Conservation (phyloP, 768 basidiomycete species). For the Gymnopilus junonius region DNA sequence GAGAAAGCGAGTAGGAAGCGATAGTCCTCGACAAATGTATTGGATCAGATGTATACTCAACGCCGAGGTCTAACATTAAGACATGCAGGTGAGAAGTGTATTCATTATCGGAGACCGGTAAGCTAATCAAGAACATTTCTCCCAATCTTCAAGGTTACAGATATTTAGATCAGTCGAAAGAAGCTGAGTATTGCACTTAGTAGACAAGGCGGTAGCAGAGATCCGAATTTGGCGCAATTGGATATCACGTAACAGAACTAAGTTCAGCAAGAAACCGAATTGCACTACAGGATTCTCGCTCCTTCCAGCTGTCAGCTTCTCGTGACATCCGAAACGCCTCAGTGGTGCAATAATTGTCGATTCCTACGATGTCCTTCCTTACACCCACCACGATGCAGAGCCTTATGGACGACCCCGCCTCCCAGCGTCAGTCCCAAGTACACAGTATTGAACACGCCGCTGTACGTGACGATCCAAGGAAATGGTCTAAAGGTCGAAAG, state of each 20-base stretch:
- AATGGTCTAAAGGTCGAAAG: neutral
- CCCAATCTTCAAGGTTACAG: no score
- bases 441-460: neutral
- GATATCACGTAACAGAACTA: neutral
- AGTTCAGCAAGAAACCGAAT: neutral
- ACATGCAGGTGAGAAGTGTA: no score
- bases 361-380: neutral
- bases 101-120: neutral
- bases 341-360: neutral
- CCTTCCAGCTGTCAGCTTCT: neutral
- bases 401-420: neutral
- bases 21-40: neutral
- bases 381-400: neutral
- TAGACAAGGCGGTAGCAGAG: no score
- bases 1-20: neutral
- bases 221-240: neutral
- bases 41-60: no score
- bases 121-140: no score
- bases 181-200: no score
- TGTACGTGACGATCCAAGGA: neutral
- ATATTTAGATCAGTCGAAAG: no score
- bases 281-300: neutral
- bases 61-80: no score
- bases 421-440: neutral
- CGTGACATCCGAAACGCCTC: neutral